phyloP scores from a whole-genome alignment of 768 basidiomycete genomes.

The Mycena galericulata region DNA sequence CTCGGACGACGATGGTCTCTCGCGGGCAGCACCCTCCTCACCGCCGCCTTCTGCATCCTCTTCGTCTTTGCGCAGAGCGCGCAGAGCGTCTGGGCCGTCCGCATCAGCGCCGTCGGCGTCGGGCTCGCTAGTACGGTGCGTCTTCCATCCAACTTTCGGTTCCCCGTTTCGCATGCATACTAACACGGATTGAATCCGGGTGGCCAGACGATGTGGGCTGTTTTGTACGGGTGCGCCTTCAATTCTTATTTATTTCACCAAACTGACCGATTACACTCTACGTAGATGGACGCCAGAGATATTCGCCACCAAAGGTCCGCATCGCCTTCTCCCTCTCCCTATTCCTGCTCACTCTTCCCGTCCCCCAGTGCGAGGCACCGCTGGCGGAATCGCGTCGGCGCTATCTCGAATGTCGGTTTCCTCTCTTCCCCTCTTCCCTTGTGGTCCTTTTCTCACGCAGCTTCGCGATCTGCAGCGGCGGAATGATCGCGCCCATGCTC shows the following conservation, averaged over 20 bases:
- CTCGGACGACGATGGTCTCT: slow-evolving; percentile 81
- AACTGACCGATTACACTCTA: background rate
- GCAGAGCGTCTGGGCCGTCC: slow-evolving; percentile 72
- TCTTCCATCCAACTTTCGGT: slow-evolving; percentile 1
- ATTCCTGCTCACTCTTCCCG: slow-evolving; percentile 4
- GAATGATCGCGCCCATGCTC: slow-evolving; percentile 88
- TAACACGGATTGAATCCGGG: too few relatives aligned
- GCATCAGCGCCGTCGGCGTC: slow-evolving; percentile 61
- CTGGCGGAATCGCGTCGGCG: slow-evolving; percentile 89
- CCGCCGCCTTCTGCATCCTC: slow-evolving; percentile 77
- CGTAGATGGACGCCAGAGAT: slow-evolving; percentile 89
- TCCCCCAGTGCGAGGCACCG: slow-evolving; percentile 80
- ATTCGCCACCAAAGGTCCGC: slow-evolving; percentile 79
- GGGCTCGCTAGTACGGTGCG: slow-evolving; percentile 74
- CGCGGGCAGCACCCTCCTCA: slow-evolving; percentile 79
- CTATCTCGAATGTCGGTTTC: slow-evolving; percentile 80
- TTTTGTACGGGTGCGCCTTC: slow-evolving; percentile 72
- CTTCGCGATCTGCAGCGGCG: slow-evolving; percentile 68
- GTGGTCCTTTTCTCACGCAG: slow-evolving; percentile 1
- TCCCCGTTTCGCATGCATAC: background rate
- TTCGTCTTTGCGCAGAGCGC: slow-evolving; percentile 73
- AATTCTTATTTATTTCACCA: slow-evolving; percentile 22
- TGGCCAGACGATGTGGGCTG: slow-evolving; percentile 90
- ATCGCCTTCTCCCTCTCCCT: background rate
- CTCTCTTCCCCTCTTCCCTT: background rate